Conservation (phyloP, 495 filamentous ascomycete genomes). For the Penicillium malachiteum region DNA sequence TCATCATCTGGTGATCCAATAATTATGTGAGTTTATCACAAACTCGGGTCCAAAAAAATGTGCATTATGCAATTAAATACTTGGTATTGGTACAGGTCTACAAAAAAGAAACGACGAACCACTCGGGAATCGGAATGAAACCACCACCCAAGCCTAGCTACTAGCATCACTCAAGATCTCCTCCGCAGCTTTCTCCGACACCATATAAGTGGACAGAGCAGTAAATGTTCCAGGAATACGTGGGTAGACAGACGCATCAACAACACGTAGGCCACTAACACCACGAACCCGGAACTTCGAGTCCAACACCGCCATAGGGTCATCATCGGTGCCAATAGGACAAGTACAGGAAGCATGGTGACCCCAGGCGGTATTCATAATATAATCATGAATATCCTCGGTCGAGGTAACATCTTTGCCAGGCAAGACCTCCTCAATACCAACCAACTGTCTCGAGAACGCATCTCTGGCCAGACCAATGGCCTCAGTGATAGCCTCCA, state of each 20-base stretch:
- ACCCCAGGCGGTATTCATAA: constrained; percentile 55
- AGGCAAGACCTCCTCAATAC: constrained; percentile 46
- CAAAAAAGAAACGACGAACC: background rate
- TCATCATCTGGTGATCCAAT: no score
- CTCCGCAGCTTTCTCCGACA: constrained; percentile 63
- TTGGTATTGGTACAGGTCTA: background rate
- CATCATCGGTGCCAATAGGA: constrained; percentile 54
- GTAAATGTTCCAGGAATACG: constrained; percentile 59
- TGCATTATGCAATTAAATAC: no score
- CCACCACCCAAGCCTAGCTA: background rate
- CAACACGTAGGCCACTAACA: constrained; percentile 54
- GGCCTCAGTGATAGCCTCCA: constrained; percentile 49
- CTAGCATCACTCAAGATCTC: constrained; percentile 5
- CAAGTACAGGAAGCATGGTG: constrained; percentile 62
- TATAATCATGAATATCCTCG: constrained; percentile 47
- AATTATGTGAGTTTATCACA: no score
- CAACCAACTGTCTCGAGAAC: constrained; percentile 27
- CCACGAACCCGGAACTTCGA: constrained; percentile 56
- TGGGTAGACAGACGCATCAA: constrained; percentile 62
- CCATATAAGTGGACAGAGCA: constrained; percentile 57
- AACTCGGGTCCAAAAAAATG: no score
- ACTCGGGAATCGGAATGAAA: background rate
- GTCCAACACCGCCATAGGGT: constrained; percentile 61
- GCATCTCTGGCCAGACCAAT: constrained; percentile 45
- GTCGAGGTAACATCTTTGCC: constrained; percentile 37